A percentile compares a stretch with the other conserved stretches of the same genome.
Conservation (phyloP, 2,329 filamentous ascomycete species). For the Botryotinia calthae region DNA sequence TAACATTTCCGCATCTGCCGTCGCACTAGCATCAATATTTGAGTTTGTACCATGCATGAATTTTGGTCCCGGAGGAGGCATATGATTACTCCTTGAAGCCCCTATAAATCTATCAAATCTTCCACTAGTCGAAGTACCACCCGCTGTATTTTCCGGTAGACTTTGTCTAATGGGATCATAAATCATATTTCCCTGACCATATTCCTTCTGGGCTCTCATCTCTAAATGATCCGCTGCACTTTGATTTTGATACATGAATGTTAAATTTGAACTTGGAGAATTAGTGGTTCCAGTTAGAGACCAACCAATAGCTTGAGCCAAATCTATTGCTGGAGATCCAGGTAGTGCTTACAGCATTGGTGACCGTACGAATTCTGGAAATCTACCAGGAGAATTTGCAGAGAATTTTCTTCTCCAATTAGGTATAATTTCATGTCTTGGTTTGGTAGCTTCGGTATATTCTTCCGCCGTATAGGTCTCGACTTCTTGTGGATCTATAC, state of each 20-base stretch:
- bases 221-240: slow-evolving; percentile 25
- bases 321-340: slow-evolving; percentile 47
- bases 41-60: slow-evolving; percentile 35
- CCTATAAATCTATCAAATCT: slow-evolving; percentile 29
- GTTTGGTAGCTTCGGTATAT: slow-evolving; percentile 64
- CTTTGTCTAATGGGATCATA: slow-evolving; percentile 60
- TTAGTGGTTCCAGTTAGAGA: slow-evolving; percentile 85
- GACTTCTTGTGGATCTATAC: slow-evolving; percentile 62
- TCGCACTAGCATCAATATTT: slow-evolving; percentile 39
- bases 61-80: slow-evolving; percentile 39
- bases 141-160: slow-evolving; percentile 46
- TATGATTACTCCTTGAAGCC: slow-evolving; percentile 43
- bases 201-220: slow-evolving; percentile 41
- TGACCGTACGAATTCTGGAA: slow-evolving; percentile 41
- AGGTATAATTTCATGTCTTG: slow-evolving; percentile 46
- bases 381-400: slow-evolving; percentile 25
- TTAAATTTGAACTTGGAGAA: slow-evolving; percentile 78
- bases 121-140: slow-evolving; percentile 46
- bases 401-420: slow-evolving; percentile 36
- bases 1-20: slow-evolving; percentile 47
- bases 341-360: slow-evolving; percentile 43
- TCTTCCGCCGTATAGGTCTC: slow-evolving; percentile 69
- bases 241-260: slow-evolving; percentile 62
- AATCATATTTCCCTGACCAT: slow-evolving; percentile 54
- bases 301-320: slow-evolving; percentile 68